Conservation (phyloP, 169 alveolate genomes). For the Plasmodium cynomolgi region DNA sequence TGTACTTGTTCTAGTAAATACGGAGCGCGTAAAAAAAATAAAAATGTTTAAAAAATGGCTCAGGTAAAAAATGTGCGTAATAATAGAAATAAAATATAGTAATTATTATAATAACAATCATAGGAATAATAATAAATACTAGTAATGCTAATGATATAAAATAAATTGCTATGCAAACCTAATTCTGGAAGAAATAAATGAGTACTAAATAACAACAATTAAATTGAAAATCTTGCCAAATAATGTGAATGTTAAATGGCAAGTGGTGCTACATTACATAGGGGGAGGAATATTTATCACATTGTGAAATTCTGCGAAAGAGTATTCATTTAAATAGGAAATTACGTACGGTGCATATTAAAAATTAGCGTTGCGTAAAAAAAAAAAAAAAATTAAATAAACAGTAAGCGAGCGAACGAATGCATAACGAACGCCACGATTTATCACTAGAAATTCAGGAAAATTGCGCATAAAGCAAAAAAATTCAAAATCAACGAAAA, state of each 20-base stretch:
- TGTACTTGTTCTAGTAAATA: neutral
- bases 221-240: neutral
- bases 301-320: neutral
- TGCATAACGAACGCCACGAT: neutral
- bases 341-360: neutral
- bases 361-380: neutral
- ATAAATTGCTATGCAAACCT: neutral
- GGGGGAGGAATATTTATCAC: neutral
- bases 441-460: neutral
- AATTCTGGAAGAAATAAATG: neutral
- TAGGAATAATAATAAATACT: neutral
- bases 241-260: neutral
- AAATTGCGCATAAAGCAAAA: neutral
- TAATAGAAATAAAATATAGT: no score
- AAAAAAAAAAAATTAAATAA: neutral
- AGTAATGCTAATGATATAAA: neutral
- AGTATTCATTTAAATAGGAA: neutral
- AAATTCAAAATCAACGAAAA: neutral
- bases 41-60: neutral
- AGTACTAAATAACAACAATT: neutral
- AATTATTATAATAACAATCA: no score
- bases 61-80: neutral
- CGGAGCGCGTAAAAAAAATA: neutral
- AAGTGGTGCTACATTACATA: neutral
- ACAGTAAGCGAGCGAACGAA: neutral